Percentiles rank a stretch among this genome's conserved stretches.
phyloP scores from a whole-genome alignment of 495 filamentous ascomycete genomes.

The Symbiotaphrina buchneri region DNA sequence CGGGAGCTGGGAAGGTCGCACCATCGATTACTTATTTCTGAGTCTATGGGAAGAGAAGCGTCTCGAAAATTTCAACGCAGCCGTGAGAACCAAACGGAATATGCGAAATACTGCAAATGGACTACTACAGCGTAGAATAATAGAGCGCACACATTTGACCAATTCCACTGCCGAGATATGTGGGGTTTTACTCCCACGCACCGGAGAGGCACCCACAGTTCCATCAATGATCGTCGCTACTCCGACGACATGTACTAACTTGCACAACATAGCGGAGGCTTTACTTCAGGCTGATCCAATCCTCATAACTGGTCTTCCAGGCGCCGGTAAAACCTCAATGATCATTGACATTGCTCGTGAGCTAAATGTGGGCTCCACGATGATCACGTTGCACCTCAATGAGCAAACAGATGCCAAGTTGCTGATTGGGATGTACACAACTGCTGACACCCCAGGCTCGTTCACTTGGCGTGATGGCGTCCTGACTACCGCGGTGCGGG shows the following conservation, averaged over 20 bases:
- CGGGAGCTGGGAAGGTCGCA: conserved; percentile 52
- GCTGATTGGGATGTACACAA: conserved; percentile 81
- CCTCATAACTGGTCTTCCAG: conserved; percentile 61
- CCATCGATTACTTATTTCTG: conserved; percentile 69
- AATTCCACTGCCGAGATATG: conserved; percentile 28
- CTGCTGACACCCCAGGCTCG: conserved; percentile 58
- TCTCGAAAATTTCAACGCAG: conserved; percentile 11
- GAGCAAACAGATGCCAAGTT: conserved; percentile 95
- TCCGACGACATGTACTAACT: conserved; percentile 42
- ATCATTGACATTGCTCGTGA: conserved; percentile 63
- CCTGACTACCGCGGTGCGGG: conserved; percentile 74
- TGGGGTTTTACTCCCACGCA: conserved; percentile 43
- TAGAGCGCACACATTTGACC: conserved; percentile 23
- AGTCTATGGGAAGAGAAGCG: conserved; percentile 48
- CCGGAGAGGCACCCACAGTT: conserved; percentile 23
- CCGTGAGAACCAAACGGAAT: too few species aligned
- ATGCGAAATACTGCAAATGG: too few species aligned
- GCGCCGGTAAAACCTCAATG: conserved; percentile 74
- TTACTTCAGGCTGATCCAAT: conserved; percentile 45
- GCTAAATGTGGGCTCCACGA: conserved; percentile 45
- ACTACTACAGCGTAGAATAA: too few species aligned
- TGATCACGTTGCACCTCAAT: conserved; percentile 86
- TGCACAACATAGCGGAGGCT: conserved; percentile 38
- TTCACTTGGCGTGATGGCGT: conserved; percentile 90
- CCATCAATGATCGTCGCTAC: conserved; percentile 45